A percentile compares a stretch with the other conserved stretches of the same genome.
Conservation (phyloP, 345 rosid species). For the Cardamine occulta region DNA sequence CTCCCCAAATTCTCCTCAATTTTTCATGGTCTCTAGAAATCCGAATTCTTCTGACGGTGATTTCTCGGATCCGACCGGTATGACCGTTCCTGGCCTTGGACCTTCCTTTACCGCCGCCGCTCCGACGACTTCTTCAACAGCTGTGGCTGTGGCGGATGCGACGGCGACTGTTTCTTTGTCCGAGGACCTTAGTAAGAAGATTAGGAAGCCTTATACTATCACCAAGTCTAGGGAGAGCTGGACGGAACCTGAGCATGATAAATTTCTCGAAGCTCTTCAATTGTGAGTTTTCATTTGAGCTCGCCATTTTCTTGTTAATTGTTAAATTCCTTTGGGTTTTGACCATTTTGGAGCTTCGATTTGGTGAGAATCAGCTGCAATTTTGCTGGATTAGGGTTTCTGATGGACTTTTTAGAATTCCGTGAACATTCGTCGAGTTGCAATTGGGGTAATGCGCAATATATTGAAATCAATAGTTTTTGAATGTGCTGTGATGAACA, state of each 20-base stretch:
- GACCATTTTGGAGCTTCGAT: conserved; percentile 19
- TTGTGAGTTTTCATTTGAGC: conserved; percentile 52
- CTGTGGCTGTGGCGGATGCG: conserved; percentile 41
- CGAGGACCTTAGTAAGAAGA: conserved; percentile 73
- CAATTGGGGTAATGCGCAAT: not conserved
- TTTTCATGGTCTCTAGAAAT: conserved; percentile 64
- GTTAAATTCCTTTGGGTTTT: not conserved
- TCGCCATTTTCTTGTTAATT: conserved; percentile 21
- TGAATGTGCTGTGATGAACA: not conserved
- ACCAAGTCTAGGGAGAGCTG: conserved; percentile 93
- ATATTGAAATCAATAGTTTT: not conserved
- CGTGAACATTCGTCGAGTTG: not conserved
- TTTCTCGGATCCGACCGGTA: conserved; percentile 68
- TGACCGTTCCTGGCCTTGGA: conserved; percentile 65
- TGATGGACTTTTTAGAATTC: not conserved
- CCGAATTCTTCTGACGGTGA: conserved; percentile 66
- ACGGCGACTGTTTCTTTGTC: conserved; percentile 48
- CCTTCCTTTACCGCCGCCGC: conserved; percentile 50
- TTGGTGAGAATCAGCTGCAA: not conserved
- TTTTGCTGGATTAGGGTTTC: conserved; percentile 43
- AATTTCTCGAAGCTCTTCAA: conserved; percentile 91
- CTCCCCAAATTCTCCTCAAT: not conserved
- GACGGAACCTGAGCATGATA: conserved; percentile 98
- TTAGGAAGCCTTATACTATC: conserved; percentile 85
- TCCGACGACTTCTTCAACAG: conserved; percentile 34